Evolutionary conservation across 148 eudicot genomes (phyloP).

Genomic region (Euryodendron excelsum): DNA sequence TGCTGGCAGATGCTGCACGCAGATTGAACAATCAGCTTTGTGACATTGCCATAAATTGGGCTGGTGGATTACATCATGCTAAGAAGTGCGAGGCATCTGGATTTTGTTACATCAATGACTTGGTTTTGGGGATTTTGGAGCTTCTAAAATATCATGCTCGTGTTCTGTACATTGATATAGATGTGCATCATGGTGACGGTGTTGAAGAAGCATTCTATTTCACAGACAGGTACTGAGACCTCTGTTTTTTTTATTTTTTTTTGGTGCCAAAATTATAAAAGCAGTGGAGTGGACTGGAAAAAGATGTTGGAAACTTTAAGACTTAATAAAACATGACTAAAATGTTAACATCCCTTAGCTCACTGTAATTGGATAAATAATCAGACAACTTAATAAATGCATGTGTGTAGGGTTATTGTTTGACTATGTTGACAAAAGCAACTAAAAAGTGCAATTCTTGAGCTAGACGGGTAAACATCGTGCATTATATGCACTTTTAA

Average conservation of each 20-base stretch:
- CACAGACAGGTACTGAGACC: constrained; percentile 58
- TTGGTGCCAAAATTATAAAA: too few species aligned
- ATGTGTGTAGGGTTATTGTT: background rate
- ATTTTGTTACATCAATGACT: constrained; percentile 83
- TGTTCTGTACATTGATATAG: constrained; percentile 86
- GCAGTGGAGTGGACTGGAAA: too few species aligned
- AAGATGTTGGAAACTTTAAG: too few species aligned
- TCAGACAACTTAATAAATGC: too few species aligned
- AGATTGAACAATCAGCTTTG: constrained; percentile 78
- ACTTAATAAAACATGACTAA: background rate
- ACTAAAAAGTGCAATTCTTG: constrained; percentile 9
- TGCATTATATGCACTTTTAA: background rate
- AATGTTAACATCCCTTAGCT: background rate
- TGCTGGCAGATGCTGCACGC: constrained; percentile 75
- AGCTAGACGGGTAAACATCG: background rate
- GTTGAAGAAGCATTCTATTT: constrained; percentile 92
- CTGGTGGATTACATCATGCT: constrained; percentile 93
- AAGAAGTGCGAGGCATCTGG: constrained; percentile 89
- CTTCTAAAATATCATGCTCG: constrained; percentile 86
- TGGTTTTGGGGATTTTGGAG: constrained; percentile 89
- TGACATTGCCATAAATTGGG: constrained; percentile 89
- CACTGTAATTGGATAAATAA: too few species aligned
- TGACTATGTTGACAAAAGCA: background rate
- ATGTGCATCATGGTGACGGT: constrained; percentile 92
- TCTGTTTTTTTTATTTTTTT: background rate